phyloP scores from a whole-genome alignment of 1,139 yeast genomes.

The Debaryomyces subglobosus region DNA sequence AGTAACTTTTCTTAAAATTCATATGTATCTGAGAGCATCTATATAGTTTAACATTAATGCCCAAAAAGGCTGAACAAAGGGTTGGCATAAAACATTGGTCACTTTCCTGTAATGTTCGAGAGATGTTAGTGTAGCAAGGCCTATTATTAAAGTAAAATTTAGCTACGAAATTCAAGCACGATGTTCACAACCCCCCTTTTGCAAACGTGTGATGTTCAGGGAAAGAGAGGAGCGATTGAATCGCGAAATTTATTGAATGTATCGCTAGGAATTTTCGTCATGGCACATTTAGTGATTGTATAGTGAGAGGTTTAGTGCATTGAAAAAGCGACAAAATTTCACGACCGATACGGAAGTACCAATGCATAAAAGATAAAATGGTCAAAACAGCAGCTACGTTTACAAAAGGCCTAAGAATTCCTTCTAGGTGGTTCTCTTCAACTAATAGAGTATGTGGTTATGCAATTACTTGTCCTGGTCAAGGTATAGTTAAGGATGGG shows the following conservation, averaged over 20 bases:
- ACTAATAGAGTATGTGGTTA: slow-evolving; percentile 10
- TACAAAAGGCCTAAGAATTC: background rate
- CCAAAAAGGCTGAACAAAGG: background rate
- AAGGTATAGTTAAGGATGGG: slow-evolving; percentile 36
- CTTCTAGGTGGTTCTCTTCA: background rate
- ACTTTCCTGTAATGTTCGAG: background rate
- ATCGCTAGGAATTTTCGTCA: background rate
- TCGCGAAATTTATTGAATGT: background rate
- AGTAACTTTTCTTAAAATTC: background rate
- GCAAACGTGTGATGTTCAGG: background rate
- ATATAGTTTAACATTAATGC: background rate
- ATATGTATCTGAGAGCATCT: background rate
- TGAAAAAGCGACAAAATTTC: background rate
- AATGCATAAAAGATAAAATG: background rate
- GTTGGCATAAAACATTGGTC: background rate
- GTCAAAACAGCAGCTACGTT: background rate
- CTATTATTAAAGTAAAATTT: background rate
- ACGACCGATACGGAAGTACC: background rate
- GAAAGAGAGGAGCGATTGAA: background rate
- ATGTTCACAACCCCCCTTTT: background rate
- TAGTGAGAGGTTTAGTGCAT: background rate
- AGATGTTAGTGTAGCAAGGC: background rate
- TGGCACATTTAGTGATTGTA: background rate
- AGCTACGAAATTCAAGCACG: background rate
- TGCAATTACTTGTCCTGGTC: slow-evolving; percentile 49